Evolutionary conservation across 1,139 yeast genomes (phyloP), one percentile per base, ranked within the genome.

Genomic region (Magnusiomyces magnusii): DNA sequence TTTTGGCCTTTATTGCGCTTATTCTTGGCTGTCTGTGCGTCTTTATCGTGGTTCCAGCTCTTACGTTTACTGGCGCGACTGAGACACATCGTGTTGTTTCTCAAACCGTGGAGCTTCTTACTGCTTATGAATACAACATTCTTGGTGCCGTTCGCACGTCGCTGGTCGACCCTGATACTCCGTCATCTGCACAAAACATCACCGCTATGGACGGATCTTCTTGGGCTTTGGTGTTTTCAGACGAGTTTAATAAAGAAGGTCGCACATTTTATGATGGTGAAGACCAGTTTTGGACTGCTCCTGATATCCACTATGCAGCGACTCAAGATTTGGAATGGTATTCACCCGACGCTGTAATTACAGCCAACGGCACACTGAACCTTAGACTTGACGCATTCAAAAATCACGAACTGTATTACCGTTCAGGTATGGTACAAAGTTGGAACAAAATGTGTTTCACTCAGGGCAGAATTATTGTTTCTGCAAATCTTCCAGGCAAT

Each of bases 241-340:
- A 89, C 72, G 96, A 89, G 72, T 89, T 89, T 71, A 85, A 85
- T 67, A 85, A 82, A 44, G 90, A 83, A 62, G 96, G 96, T 2
- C 78, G 96, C 66, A 85, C 95, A 1, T 89, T 89, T 67, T 88
- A 87, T 69, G 84, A 80, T 7, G 91, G 89, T 39, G 95, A 88
- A 66, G 96, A 88, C 71, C 95, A 87, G 72, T 88, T 86, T 68
- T 89, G 90, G 81, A 79, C 83, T 41, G 93, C 88, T 2, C 85
- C 82, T 1, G 90, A 89, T 69, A 67, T 88, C 54, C 83, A 87
- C 71, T 89, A 89, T 70, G 89, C 80, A 60, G 93, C 95, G 36
- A 89, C 96, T 1, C 71, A 79, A 61, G 96, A 89, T 76, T 77
- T 87, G 68, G 96, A 89, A 74, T 89, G 96, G 95, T 89, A 89